Evolutionary conservation across 495 filamentous ascomycete genomes (phyloP).

Genomic region (Copromyces sp.): DNA sequence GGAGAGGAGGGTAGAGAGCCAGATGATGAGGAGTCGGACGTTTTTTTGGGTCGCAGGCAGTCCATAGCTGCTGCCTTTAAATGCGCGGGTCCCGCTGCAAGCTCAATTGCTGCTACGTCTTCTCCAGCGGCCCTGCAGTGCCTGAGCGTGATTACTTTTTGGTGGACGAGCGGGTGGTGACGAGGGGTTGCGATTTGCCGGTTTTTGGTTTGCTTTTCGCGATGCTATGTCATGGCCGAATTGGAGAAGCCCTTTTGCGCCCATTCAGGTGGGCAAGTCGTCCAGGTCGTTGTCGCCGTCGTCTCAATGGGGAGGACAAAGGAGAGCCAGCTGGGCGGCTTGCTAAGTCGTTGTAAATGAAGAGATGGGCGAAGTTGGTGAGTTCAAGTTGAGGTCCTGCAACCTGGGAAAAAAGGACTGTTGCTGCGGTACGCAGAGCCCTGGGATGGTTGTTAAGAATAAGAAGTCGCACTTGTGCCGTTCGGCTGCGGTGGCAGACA

Average conservation of each 20-base stretch:
- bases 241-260: neutral
- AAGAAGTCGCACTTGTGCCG: neutral
- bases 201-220: neutral
- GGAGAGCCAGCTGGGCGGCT: neutral
- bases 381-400: neutral
- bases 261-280: neutral
- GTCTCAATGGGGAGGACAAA: neutral
- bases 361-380: neutral
- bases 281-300: neutral
- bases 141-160: neutral
- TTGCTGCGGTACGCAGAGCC: neutral
- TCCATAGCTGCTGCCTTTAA: conserved; percentile 16
- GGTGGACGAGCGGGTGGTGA: neutral
- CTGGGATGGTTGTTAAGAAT: neutral
- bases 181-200: neutral
- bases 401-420: neutral
- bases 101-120: neutral
- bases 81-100: neutral
- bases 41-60: conserved; percentile 4
- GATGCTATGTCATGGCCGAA: conserved; percentile 18
- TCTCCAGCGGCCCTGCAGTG: neutral
- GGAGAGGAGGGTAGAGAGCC: conserved; percentile 38
- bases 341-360: neutral
- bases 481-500: neutral
- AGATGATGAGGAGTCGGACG: conserved; percentile 17